Evolutionary conservation across 2,329 filamentous ascomycete species (phyloP).

Genomic region (Fusarium cicatricum): DNA sequence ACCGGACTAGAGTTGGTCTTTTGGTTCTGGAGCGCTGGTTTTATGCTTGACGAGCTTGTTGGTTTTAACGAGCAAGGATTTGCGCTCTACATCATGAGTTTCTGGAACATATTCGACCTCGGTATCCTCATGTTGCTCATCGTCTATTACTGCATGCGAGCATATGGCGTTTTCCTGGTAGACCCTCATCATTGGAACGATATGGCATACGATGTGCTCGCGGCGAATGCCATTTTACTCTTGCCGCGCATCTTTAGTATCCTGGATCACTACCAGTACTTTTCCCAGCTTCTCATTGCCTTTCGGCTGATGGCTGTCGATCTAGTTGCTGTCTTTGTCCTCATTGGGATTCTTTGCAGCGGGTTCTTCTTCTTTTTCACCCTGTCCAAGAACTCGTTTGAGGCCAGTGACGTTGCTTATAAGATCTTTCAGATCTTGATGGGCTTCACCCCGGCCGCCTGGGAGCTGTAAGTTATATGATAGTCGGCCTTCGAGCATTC

Average conservation of each 20-base stretch:
- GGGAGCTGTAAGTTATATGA: constrained; percentile 73
- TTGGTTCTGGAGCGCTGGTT: constrained; percentile 98
- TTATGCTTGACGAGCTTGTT: constrained; percentile 95
- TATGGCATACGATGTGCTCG: constrained; percentile 93
- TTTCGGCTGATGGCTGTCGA: constrained; percentile 95
- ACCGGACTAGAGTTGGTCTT: constrained; percentile 87
- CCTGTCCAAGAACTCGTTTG: constrained; percentile 75
- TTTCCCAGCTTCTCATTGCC: constrained; percentile 91
- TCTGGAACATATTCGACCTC: constrained; percentile 96
- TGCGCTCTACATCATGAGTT: constrained; percentile 95
- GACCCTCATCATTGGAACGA: constrained; percentile 79
- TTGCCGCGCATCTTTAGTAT: constrained; percentile 92
- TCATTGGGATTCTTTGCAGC: constrained; percentile 88
- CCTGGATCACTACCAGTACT: constrained; percentile 94
- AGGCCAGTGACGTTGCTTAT: constrained; percentile 81
- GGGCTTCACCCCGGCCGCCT: constrained; percentile 95
- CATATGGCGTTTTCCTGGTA: constrained; percentile 86
- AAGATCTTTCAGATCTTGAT: constrained; percentile 93
- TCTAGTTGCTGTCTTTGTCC: constrained; percentile 80
- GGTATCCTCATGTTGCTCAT: constrained; percentile 87
- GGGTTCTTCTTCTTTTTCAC: constrained; percentile 97
- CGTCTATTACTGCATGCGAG: constrained; percentile 87
- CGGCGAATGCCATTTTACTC: constrained; percentile 87
- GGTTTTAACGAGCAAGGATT: constrained; percentile 98
- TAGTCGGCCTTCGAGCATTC: not conserved